Evolutionary conservation across 176 grass and related monocot genomes (phyloP).

Genomic region (Melocanna baccifera): DNA sequence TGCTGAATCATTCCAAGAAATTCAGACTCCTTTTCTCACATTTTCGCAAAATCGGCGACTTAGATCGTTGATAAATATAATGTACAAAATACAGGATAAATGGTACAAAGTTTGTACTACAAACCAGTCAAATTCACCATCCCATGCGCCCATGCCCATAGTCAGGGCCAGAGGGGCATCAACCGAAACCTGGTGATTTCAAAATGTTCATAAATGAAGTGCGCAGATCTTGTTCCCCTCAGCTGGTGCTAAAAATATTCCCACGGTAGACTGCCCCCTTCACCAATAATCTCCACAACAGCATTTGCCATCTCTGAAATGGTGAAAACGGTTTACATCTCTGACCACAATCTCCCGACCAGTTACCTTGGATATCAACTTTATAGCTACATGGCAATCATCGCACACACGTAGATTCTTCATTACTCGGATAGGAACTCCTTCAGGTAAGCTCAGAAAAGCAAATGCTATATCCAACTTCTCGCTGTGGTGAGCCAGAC

Average conservation of each 20-base stretch:
- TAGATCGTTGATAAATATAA: too few relatives aligned
- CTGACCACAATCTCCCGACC: constrained; percentile 64
- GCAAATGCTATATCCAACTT: constrained; percentile 78
- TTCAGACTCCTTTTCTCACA: too few relatives aligned
- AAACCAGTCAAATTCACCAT: not conserved
- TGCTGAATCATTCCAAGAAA: too few relatives aligned
- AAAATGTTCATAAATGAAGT: not conserved
- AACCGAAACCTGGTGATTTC: not conserved
- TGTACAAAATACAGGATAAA: not conserved
- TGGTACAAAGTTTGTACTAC: not conserved
- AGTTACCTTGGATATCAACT: constrained; percentile 55
- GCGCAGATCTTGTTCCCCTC: not conserved
- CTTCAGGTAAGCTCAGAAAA: constrained; percentile 52
- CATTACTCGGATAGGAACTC: constrained; percentile 68
- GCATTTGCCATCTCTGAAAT: constrained; percentile 64
- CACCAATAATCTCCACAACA: constrained; percentile 73
- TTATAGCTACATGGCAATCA: constrained; percentile 77
- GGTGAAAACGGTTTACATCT: constrained; percentile 72
- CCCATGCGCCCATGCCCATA: not conserved
- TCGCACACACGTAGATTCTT: constrained; percentile 75
- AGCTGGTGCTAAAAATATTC: not conserved
- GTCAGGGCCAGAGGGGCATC: not conserved
- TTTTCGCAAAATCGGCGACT: too few relatives aligned
- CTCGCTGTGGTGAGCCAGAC: constrained; percentile 67
- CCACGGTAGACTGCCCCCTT: not conserved